Conservation (phyloP, 805 yeast genomes). For the Kodamaea nitidulidarum region DNA sequence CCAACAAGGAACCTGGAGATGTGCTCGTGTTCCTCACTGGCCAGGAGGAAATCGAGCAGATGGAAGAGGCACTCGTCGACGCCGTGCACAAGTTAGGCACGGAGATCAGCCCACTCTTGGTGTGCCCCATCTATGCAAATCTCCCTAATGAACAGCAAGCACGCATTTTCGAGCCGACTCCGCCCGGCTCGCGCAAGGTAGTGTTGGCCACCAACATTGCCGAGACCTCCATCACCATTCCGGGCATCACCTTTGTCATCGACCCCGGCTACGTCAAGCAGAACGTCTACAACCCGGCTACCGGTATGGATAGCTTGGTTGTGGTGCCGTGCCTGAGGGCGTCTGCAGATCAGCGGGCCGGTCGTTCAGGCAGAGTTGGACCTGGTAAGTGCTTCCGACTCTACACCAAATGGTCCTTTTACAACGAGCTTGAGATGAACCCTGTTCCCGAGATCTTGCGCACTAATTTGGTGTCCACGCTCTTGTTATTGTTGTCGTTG, state of each 20-base stretch:
- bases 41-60: constrained; percentile 89
- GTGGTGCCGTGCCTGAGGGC: constrained; percentile 45
- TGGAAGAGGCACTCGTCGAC: constrained; percentile 69
- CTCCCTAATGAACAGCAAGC: constrained; percentile 81
- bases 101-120: constrained; percentile 55
- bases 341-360: constrained; percentile 45
- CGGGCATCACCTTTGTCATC: constrained; percentile 40
- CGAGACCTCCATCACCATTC: constrained; percentile 44
- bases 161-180: constrained; percentile 83
- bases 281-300: constrained; percentile 37
- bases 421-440: constrained; percentile 69
- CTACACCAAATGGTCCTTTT: constrained; percentile 78
- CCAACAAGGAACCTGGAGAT: constrained; percentile 70
- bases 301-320: constrained; percentile 45
- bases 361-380: constrained; percentile 46
- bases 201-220: constrained; percentile 93
- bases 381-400: constrained; percentile 62
- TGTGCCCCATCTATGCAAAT: constrained; percentile 89
- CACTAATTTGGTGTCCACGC: constrained; percentile 72
- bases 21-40: constrained; percentile 90
- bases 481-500: constrained; percentile 70
- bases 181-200: constrained; percentile 72
- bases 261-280: constrained; percentile 46
- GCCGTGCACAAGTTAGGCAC: constrained; percentile 60
- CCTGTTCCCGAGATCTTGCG: constrained; percentile 93